Percentiles rank a stretch among this genome's conserved stretches.
phyloP scores from a whole-genome alignment of 1,284 basidiomycete species.

The Ceratobasidium sp. region DNA sequence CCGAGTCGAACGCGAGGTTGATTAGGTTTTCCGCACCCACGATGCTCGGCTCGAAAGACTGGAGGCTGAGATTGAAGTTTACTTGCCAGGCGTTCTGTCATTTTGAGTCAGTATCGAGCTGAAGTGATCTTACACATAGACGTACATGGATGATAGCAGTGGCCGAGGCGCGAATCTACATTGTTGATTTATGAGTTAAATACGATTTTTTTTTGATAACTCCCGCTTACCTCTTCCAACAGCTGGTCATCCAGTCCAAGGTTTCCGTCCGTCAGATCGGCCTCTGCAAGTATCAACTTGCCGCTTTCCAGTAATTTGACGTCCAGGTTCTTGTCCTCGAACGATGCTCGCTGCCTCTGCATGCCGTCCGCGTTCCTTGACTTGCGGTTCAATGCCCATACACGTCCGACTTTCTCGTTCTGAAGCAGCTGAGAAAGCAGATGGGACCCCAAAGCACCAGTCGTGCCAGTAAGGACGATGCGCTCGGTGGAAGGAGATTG shows the following conservation, averaged over 20 bases:
- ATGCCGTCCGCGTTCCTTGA: slow-evolving; percentile 46
- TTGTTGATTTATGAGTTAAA: no score
- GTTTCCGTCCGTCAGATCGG: background rate
- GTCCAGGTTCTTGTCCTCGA: slow-evolving; percentile 12
- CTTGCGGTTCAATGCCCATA: slow-evolving; percentile 39
- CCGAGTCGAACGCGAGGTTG: no score
- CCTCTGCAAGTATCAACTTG: slow-evolving; percentile 5
- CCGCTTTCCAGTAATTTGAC: background rate
- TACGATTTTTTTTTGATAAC: no score
- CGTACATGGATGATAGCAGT: slow-evolving; percentile 50
- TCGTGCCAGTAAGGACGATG: slow-evolving; percentile 51
- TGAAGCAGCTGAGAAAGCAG: slow-evolving; percentile 47
- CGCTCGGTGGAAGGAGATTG: no score
- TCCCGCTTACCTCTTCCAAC: slow-evolving; percentile 37
- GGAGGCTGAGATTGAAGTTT: slow-evolving; percentile 42
- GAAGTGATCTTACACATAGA: no score
- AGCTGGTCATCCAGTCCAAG: background rate
- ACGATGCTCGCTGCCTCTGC: slow-evolving; percentile 18
- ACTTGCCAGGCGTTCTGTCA: slow-evolving; percentile 47
- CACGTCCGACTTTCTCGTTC: slow-evolving; percentile 20
- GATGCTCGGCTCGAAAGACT: no score
- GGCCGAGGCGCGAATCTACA: slow-evolving; percentile 41
- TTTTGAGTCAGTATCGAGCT: background rate
- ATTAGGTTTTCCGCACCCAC: no score
- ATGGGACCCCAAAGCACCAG: slow-evolving; percentile 49